Base-by-base conservation (phyloP, 495 filamentous ascomycete species). In the Lepraria neglecta region DNA sequence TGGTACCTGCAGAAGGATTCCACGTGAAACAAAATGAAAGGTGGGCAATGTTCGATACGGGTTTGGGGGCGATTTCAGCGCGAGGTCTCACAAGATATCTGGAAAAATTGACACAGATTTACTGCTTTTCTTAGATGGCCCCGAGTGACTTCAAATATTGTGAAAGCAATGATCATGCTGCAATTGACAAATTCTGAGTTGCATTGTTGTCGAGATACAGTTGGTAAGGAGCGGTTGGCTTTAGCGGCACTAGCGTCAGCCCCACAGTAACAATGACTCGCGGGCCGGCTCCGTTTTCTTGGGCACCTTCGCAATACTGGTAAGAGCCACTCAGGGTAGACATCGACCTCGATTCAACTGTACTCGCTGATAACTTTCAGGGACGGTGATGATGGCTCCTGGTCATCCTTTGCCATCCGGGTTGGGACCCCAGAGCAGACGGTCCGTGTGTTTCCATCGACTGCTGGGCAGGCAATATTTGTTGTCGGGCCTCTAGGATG, bases 321-420 rank as follows among this genome's bases (percentile, higher is more conserved):
- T 54, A 54, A 54, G 46, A 10, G 31, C 61, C 57, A 64, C 30
- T 58, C 40, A 7, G 64, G 46, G 58, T 61, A 33, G 40, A 48
- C 55, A 3, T 54, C 14, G 27, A 10, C 19, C 14, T 43, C 17
- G 1, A 27, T 53, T 6, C 28, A 7, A 33, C 27, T 44, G 28
- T 38, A 7, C 17, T 19, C 28, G 9, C 17, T 42, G 27, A 40
- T 24, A 24, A 6, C 40, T 40, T 6, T 12, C n/a, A 81, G 77
- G 72, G 79, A 80, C 46, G 81, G 79, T 7, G 74, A 76, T 65
- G 80, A 82, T 66, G 81, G 80, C 17, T 59, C 65, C 6, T 83
- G 80, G 81, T 78, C 75, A 35, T 75, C 78, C 1, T 81, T 83
- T 64, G 67, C 67, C 45, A 58, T 84, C 19, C 68, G 72, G 3